phyloP scores from a whole-genome alignment of 2,329 filamentous ascomycete species.

The Aspergillus sp. region DNA sequence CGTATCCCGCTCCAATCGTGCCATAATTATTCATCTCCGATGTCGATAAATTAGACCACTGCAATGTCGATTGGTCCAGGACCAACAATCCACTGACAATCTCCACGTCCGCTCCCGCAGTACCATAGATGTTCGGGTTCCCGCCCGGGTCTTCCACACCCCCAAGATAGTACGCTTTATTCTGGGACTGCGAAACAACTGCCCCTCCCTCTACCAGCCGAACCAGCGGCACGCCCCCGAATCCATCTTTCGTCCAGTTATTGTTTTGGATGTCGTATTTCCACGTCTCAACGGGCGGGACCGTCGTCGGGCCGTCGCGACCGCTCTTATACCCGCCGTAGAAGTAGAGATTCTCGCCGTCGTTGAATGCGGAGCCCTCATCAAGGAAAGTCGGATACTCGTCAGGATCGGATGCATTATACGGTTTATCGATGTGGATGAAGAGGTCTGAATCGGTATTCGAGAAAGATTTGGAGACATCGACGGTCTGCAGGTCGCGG shows the following conservation, averaged over 20 bases:
- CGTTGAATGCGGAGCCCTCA: conserved; percentile 7
- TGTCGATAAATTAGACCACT: conserved; percentile 11
- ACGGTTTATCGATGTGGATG: conserved; percentile 7
- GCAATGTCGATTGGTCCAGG: conserved; percentile 1
- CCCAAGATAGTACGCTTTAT: conserved; percentile 11
- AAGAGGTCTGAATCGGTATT: conserved; percentile 9
- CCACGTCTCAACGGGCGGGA: conserved; percentile 11
- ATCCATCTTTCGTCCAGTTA: conserved; percentile 6
- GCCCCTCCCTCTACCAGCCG: conserved; percentile 6
- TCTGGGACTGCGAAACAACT: conserved; percentile 2
- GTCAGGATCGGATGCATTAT: conserved; percentile 8
- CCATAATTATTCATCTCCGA: conserved; percentile 7
- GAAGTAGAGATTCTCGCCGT: conserved; percentile 8
- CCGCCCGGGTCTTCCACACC: conserved; percentile 6
- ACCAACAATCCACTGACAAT: conserved; percentile 5
- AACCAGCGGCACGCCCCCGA: conserved; percentile 1
- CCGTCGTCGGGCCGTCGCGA: not conserved
- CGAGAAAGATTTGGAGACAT: conserved; percentile 8
- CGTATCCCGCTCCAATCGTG: conserved; percentile 8
- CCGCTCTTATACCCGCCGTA: conserved; percentile 11
- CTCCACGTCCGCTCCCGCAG: conserved; percentile 2
- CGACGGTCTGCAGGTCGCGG: conserved; percentile 7
- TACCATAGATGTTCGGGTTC: conserved; percentile 6
- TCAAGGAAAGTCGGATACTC: conserved; percentile 2
- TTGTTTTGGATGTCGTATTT: conserved; percentile 7